Evolutionary conservation across 2,329 filamentous ascomycete species (phyloP), one percentile per base, ranked within the genome.

Genomic region (Fusarium sp.): DNA sequence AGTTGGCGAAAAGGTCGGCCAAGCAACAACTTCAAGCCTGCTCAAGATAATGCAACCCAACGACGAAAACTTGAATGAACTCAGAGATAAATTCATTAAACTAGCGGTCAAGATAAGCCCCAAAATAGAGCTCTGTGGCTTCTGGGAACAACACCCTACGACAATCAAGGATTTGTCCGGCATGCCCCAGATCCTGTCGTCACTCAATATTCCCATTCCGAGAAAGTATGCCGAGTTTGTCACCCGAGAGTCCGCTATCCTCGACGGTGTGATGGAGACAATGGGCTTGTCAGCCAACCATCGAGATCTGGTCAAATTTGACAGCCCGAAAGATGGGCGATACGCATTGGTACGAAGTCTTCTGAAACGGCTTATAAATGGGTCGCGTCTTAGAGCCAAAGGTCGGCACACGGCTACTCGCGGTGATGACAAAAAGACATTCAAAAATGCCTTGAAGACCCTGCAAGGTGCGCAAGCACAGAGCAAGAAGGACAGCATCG

Each of bases 221-320:
- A 76, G 77, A 56, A 74, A 77, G 31, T 70, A 75, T 33, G 78
- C 78, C 5, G 77, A 82, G 17, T 80, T 83, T 36, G 81, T 83
- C 2, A 80, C 74, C 1, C 70, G 74, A 44, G 79, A 82, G n/a
- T 83, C 81, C 0, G 80, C 81, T 10, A 80, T 75, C 1, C 67
- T 83, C 7, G 76, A 75, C 0, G 80, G 80, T 7, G 44, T 67
- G 5, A 75, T 79, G 42, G 76, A 79, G 7, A 68, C 75, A 6
- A 67, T 78, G 44, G 81, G 79, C 0, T 57, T 83, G 8, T 79
- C 78, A 2, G 73, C 74, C 28, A 80, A 78, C 22, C 81, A 83
- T 53, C 74, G 81, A 26, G 77, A 81, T 47, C 73, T 83, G 6
- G 80, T 83, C 64, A 83, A 82, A 53, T 83, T 83, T 19, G 77